A percentile compares a stretch with the other conserved stretches of the same genome.
Conservation (phyloP, 2,329 filamentous ascomycete species). For the Pochonia chlamydosporia region DNA sequence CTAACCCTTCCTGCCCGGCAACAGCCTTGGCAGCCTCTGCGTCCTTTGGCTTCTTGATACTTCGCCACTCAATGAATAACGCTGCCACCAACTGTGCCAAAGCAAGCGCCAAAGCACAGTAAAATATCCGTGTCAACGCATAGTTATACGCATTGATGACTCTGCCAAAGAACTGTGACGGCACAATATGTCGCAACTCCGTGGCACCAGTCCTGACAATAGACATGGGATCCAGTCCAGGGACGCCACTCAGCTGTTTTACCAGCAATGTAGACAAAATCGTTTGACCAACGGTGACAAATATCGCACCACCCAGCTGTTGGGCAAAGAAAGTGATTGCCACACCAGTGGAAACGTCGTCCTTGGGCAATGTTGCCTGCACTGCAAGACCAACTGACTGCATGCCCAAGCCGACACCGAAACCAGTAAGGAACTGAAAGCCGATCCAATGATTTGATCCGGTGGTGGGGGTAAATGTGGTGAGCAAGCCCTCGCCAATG, state of each 20-base stretch:
- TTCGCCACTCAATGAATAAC: slow-evolving; percentile 59
- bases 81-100: slow-evolving; percentile 51
- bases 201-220: slow-evolving; percentile 52
- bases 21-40: not conserved
- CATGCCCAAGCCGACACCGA: slow-evolving; percentile 53
- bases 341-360: slow-evolving; percentile 49
- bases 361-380: slow-evolving; percentile 45
- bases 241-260: slow-evolving; percentile 29
- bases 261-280: slow-evolving; percentile 44
- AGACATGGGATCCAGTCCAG: slow-evolving; percentile 33
- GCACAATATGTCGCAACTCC: slow-evolving; percentile 49
- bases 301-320: slow-evolving; percentile 53
- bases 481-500: slow-evolving; percentile 51
- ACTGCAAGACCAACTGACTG: slow-evolving; percentile 52
- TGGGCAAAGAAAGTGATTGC: slow-evolving; percentile 51
- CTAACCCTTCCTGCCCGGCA: no score
- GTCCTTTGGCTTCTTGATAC: slow-evolving; percentile 48
- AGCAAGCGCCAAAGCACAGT: slow-evolving; percentile 53
- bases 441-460: slow-evolving; percentile 50
- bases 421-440: slow-evolving; percentile 52
- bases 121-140: slow-evolving; percentile 57
- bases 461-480: slow-evolving; percentile 44
- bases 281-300: slow-evolving; percentile 51
- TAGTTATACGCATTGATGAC: slow-evolving; percentile 62
- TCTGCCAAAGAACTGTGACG: slow-evolving; percentile 38